phyloP scores from a whole-genome alignment of 768 basidiomycete species.

The Boletus huronensis region DNA sequence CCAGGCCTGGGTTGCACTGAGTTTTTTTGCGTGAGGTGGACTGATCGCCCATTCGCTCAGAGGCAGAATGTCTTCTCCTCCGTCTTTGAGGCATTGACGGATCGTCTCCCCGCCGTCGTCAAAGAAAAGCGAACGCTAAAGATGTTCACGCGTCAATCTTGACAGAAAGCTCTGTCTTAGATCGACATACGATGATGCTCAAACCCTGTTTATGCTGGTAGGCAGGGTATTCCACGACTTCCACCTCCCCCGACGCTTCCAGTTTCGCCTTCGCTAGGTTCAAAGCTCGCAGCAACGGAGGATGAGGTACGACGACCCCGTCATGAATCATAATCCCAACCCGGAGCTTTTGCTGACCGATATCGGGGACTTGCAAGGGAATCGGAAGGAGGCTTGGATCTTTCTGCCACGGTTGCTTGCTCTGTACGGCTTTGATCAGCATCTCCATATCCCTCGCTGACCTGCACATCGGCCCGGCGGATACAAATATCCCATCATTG shows the following conservation, averaged over 20 bases:
- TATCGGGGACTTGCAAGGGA: conserved; percentile 23
- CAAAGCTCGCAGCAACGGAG: conserved; percentile 42
- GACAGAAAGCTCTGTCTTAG: not conserved
- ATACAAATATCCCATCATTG: conserved; percentile 9
- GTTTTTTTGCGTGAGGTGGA: conserved; percentile 23
- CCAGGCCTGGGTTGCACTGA: conserved; percentile 28
- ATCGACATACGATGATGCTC: conserved; percentile 29
- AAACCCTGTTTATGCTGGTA: conserved; percentile 34
- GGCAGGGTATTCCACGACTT: conserved; percentile 36
- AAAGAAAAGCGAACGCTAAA: conserved; percentile 37
- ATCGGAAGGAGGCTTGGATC: conserved; percentile 37
- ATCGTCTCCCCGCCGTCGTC: conserved; percentile 36
- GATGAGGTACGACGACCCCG: conserved; percentile 36
- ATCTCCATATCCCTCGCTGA: conserved; percentile 27
- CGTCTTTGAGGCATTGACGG: conserved; percentile 19
- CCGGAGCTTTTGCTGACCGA: conserved; percentile 27
- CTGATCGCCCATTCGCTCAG: conserved; percentile 37
- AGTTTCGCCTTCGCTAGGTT: conserved; percentile 36
- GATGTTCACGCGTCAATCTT: not conserved
- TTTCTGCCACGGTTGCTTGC: conserved; percentile 38
- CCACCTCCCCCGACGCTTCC: conserved; percentile 30
- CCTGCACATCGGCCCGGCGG: conserved; percentile 27
- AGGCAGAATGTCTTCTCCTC: conserved; percentile 36
- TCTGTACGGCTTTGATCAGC: conserved; percentile 22
- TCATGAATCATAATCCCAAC: conserved; percentile 35